Percentiles rank a stretch among this genome's conserved stretches.
Conservation (phyloP, 805 yeast species). For the Teunomyces lycoperdinae region DNA sequence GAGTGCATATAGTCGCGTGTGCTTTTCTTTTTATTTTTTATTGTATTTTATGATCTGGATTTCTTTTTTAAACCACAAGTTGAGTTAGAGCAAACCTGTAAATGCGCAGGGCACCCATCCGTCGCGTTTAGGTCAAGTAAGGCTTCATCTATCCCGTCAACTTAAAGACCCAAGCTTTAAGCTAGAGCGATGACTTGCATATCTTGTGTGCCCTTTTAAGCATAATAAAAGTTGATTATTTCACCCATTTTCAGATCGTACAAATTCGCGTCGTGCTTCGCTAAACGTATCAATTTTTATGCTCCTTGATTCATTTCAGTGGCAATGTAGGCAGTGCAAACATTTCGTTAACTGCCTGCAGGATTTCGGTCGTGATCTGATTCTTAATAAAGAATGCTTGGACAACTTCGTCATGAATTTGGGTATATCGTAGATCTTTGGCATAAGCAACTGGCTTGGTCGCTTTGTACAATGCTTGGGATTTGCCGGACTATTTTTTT, state of each 20-base stretch:
- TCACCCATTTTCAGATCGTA: background rate
- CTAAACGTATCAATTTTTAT: background rate
- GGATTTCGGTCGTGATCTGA: background rate
- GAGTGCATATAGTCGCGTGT: constrained; percentile 1
- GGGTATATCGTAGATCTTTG: background rate
- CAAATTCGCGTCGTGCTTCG: background rate
- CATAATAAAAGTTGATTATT: too few relatives aligned
- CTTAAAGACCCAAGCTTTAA: too few relatives aligned
- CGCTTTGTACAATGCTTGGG: background rate
- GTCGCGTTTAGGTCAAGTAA: background rate
- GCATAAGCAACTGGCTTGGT: background rate
- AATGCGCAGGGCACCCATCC: background rate
- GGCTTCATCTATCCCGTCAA: too few relatives aligned
- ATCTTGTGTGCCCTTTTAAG: too few relatives aligned
- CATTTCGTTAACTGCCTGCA: background rate
- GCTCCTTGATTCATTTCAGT: background rate
- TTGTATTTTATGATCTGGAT: constrained; percentile 3
- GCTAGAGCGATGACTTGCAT: too few relatives aligned
- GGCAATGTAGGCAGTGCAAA: constrained; percentile 1
- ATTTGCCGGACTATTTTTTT: background rate
- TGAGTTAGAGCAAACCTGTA: background rate
- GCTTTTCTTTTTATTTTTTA: background rate
- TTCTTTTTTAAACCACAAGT: constrained; percentile 1
- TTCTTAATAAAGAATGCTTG: background rate
- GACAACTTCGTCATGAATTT: background rate